Evolutionary conservation across 768 basidiomycete genomes (phyloP), one percentile per base, ranked within the genome.

Genomic region (Xerocomellus chrysenteron): DNA sequence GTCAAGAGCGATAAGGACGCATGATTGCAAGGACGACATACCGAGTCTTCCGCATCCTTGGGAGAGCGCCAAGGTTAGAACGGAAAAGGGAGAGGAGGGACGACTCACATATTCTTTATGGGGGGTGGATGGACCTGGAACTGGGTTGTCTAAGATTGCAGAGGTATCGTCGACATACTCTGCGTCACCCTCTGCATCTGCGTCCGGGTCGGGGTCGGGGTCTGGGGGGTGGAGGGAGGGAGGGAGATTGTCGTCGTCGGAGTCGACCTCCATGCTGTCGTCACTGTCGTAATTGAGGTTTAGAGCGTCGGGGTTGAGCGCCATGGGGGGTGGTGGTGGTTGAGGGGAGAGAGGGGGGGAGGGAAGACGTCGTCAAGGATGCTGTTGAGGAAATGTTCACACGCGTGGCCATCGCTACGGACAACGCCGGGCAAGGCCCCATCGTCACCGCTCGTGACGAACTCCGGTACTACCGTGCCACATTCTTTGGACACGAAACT

Each of bases 231-330:
- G 67, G 7, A n/a, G 33, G 52, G 72, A 68, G 45, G 64, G 42
- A 26, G 61, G 41, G 3, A 57, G 55, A 24, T 56, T 61, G 73
- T 80, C 79, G 59, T 72, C 65, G 68, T 82, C 82, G 56, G 82
- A 83, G 79, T 89, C 87, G 73, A 88, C 73, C 68, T 86, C 80
- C 88, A 90, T 89, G 69, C 84, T 82, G 65, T 84, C 75, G 57
- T 77, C 76, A 59, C 74, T 75, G 74, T 70, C 69, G 44, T 85
- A 86, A 72, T 76, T 75, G 70, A 83, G 73, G 74, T 77, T 77
- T 70, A 83, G 81, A 62, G 76, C 75, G 65, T 74, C 73, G 65
- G 73, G 64, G 48, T 59, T 66, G 70, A 65, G 71, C 70, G 73
- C 68, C 73, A 75, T 73, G 64, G 54, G 48, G 56, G 56, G 61